These are phyloP conservation scores for Tolypocladium pustulatum DNA, from an alignment of 2,329 filamentous ascomycete genomes.

Conservation along the genomic window DNA sequence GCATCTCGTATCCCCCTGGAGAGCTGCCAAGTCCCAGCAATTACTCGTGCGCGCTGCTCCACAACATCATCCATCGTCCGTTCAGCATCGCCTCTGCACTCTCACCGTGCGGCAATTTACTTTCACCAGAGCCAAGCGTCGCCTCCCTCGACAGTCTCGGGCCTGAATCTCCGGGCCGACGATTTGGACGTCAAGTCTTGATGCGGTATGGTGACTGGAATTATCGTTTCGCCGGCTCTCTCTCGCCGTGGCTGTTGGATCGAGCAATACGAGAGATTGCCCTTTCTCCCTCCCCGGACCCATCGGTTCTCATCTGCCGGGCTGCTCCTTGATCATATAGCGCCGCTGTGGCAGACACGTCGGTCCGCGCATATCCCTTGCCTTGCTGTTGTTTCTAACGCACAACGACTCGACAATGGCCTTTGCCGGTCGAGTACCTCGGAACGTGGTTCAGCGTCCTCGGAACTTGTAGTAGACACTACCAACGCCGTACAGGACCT, in stretches of 20 bases:
- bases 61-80: background rate
- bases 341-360: background rate
- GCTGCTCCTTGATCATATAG: background rate
- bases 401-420: background rate
- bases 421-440: too few species aligned
- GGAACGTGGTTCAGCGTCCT: slow-evolving; percentile 14
- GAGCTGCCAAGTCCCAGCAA: background rate
- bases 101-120: background rate
- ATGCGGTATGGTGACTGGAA: background rate
- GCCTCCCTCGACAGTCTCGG: background rate
- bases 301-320: background rate
- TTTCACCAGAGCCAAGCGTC: background rate
- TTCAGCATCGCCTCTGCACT: background rate
- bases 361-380: background rate
- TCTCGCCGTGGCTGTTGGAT: too few species aligned
- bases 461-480: slow-evolving; percentile 25
- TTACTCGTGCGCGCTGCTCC: background rate
- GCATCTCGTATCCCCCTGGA: background rate
- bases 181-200: too few species aligned
- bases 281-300: background rate
- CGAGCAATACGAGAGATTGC: background rate
- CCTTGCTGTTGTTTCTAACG: background rate
- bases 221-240: too few species aligned
- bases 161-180: background rate
- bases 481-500: slow-evolving; percentile 26